Base-by-base conservation (phyloP, 805 yeast species). In the Candida odintsovae region DNA sequence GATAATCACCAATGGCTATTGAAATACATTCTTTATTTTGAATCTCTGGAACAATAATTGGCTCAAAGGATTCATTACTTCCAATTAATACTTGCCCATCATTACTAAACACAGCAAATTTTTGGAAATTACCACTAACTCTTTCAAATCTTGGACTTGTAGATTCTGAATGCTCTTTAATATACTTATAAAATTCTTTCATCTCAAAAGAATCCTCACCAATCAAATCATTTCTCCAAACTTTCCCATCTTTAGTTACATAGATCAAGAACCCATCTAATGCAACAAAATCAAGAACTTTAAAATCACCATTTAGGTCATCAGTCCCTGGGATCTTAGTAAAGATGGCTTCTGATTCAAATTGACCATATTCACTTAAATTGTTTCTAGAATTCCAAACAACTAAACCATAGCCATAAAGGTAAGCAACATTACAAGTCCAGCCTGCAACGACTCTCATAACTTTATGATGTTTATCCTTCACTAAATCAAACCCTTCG, bases 1-100 rank as follows among this genome's bases (percentile, higher is more conserved):
- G 95, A 56, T 83, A 80, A 59, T 86, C 94, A 2, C 92, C 95
- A 44, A 81, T 75, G 0, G 77, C 80, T 2, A 85, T 66, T 3
- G 82, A 73, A 6, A 78, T 70, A 26, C 84, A 72, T 1, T 71
- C 70, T 21, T 61, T 69, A 7, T 73, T 63, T 52, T 78, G 81
- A 13, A 78, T 53, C 40, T 73, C 77, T 1, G 64, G 60, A 11
- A 71, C 50, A 1, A 71, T 48, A 1, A 46, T 41, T 0, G 78
- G 77, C 18, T 58, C 64, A 13, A 63, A 61, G 7, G 49, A 50
- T 16, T 51, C 51, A 12, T 46, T 47, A 5, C 38, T 18, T 0
- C 60, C 61, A 15, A 57, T 18, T 4, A 59, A 35, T 4, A 59
- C 58, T 2, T 46, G 12, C 43, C 75, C 80, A 37, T 70, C 70